phyloP scores from a whole-genome alignment of 2,329 filamentous ascomycete species.

The Dactylella cylindrospora region DNA sequence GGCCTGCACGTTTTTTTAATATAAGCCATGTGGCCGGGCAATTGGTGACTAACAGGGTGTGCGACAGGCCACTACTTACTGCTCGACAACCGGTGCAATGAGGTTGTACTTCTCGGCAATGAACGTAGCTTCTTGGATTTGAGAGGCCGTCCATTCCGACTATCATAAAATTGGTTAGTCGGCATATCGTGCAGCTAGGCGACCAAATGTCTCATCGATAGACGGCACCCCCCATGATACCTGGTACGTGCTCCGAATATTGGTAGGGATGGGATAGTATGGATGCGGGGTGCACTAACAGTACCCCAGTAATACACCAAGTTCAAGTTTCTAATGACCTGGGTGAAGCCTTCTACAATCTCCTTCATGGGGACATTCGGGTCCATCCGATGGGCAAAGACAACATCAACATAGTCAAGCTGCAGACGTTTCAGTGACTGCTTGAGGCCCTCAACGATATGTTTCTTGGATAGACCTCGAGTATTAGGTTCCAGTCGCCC shows the following conservation, averaged over 20 bases:
- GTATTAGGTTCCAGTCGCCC: slow-evolving; percentile 63
- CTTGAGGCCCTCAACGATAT: slow-evolving; percentile 62
- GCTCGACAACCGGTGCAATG: slow-evolving; percentile 60
- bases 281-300: slow-evolving; percentile 44
- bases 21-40: too few relatives aligned
- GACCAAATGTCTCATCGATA: too few relatives aligned
- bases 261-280: too few relatives aligned
- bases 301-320: slow-evolving; percentile 67
- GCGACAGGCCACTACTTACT: slow-evolving; percentile 47
- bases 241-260: neutral
- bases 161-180: too few relatives aligned
- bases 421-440: slow-evolving; percentile 62
- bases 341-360: slow-evolving; percentile 60
- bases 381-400: slow-evolving; percentile 65
- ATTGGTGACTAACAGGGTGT: too few relatives aligned
- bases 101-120: slow-evolving; percentile 62
- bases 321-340: slow-evolving; percentile 59
- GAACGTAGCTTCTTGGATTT: slow-evolving; percentile 62
- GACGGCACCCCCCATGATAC: neutral
- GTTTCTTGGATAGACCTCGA: slow-evolving; percentile 58
- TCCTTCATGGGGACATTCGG: slow-evolving; percentile 63
- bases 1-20: slow-evolving; percentile 51
- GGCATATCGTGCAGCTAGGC: too few relatives aligned
- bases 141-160: slow-evolving; percentile 61
- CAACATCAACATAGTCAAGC: slow-evolving; percentile 67